Conservation (phyloP, 2,329 filamentous ascomycete genomes). For the Pleomassaria siparia region DNA sequence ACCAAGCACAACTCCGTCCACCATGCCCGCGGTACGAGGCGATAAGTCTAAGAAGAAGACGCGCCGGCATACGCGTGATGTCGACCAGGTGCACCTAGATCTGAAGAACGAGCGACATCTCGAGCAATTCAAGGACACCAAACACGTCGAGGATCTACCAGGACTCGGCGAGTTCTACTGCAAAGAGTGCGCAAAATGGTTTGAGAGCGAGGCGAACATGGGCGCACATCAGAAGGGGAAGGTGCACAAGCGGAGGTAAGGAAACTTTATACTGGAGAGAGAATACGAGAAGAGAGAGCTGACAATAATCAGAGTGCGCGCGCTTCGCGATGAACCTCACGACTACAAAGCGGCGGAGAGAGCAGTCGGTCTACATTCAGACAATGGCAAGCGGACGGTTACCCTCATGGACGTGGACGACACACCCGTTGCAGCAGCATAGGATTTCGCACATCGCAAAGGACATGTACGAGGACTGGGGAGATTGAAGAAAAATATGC, state of each 20-base stretch:
- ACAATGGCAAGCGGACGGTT: conserved; percentile 59
- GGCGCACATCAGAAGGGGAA: conserved; percentile 79
- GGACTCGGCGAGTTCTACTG: conserved; percentile 86
- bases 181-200: conserved; percentile 93
- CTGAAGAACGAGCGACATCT: conserved; percentile 78
- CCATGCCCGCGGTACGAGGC: conserved; percentile 55
- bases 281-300: neutral
- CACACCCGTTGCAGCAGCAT: conserved; percentile 5
- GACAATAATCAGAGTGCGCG: conserved; percentile 64
- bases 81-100: conserved; percentile 90
- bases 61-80: conserved; percentile 64
- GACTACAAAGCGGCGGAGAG: conserved; percentile 84
- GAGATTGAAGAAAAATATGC: neutral
- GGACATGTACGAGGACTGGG: neutral
- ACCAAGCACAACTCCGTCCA: conserved; percentile 13
- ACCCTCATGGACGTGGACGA: conserved; percentile 39
- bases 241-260: conserved; percentile 85
- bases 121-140: conserved; percentile 73
- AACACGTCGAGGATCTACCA: conserved; percentile 83
- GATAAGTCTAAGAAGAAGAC: conserved; percentile 53
- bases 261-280: neutral
- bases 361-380: conserved; percentile 69
- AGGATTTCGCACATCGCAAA: neutral
- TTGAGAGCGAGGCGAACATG: conserved; percentile 79
- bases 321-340: conserved; percentile 81